Base-by-base conservation (phyloP, 2,329 filamentous ascomycete species). In the Dactylellina parvicollis region DNA sequence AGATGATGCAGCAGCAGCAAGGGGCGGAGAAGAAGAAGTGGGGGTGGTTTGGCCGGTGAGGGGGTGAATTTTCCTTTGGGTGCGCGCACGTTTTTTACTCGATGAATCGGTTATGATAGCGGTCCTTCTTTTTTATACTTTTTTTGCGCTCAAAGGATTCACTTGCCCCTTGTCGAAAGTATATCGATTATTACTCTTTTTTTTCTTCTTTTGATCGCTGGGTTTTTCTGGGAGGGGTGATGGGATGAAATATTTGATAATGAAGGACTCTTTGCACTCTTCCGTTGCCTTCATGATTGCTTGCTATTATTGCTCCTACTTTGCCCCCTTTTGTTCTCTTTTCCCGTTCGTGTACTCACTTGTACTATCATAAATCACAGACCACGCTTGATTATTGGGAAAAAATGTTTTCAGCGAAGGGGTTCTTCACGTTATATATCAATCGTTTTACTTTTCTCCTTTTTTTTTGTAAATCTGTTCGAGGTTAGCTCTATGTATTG, bases 1-100 rank as follows among this genome's bases (percentile, higher is more conserved):
- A 47, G 28, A 30, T 28, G 42, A 40, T 28, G n/a, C 36, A 38
- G 20, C 5, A 16, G 28, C 16, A 56, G 20, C 34, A 56, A 14
- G 30, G 49, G 18, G 3, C 28, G 49, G 47, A 47, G 30, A 66
- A 61, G 64, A 69, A 73, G 60, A 66, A 66, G 60, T 73, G 69
- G 69, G 60, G 69, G 69, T 73, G 69, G 69, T 73, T 54, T 60
- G 69, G 69, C 60, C 65, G 69, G 65, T 49, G 20, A 61, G 69
- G 67, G 59, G 56, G 66, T 59, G 54, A 36, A 16, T 24, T 56
- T 40, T 26, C n/a, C 12, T 22, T 34, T 42, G 14, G 16, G 9
- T 59, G n/a, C 18, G 47, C 16, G 20, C 38, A 30, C 40, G 20
- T 47, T 32, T 47, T 55, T 44, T 42, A 26, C 24, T 60, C 44